Base-by-base conservation (phyloP, 164 flowering plant genomes). In the Macadamia integrifolia region DNA sequence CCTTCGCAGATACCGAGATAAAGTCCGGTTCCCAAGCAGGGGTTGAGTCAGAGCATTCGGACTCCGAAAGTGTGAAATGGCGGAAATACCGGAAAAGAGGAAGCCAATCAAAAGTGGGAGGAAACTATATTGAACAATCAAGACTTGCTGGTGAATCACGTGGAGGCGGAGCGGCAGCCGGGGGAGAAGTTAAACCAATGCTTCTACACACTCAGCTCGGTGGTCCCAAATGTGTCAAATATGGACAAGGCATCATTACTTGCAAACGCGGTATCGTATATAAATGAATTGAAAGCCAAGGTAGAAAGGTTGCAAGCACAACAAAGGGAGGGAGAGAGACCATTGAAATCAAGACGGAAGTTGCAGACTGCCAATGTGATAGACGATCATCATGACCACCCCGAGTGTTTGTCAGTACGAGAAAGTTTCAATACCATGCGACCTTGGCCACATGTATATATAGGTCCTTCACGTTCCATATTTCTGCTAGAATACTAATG, bases 201-300 rank as follows among this genome's bases (percentile, higher is more conserved):
- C n/a, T 66, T 72, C 66, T 66, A 72, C 50, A 63, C 70, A 3
- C 66, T 70, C n/a, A 49, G 73, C 10, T 49, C 61, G 11, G 70
- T 49, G 30, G 74, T 72, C 9, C 74, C 74, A 0, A 60, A 66
- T 60, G 65, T 66, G n/a, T 66, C 75, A 13, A 72, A 60, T 29
- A 67, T 72, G 75, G 75, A 72, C 67, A 72, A 62, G 30, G 75
- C 75, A 3, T 66, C 75, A 2, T 15, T 72, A 49, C 59, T 67
- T 1, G 58, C 66, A 12, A 71, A 66, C 50, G 75, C 75, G 3
- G 65, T 72, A 3, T 17, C 62, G 5, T 67, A 72, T 58, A 72
- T 72, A 30, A 66, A 58, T 3, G 60, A 66, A 43, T 66, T 5
- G 48, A 43, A 43, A 9, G 48, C 48, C 48, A 43, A 43, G 9